Conservation (phyloP, 2,329 filamentous ascomycete genomes). For the Phialophora chinensis region DNA sequence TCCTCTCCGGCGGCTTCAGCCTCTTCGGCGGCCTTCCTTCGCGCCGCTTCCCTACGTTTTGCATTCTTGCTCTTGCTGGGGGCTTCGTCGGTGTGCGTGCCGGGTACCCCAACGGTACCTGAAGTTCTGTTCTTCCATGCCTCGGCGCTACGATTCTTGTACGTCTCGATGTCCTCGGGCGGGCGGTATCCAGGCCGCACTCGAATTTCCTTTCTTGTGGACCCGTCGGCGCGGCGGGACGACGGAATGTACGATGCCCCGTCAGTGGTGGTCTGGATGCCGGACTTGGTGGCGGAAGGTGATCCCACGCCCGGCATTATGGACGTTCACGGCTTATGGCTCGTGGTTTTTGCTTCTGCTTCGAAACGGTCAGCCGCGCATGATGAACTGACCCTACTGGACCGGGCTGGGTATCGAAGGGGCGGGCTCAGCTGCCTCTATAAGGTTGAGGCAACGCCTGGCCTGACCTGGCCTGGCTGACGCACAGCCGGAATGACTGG, state of each 20-base stretch:
- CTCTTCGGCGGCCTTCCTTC: conserved; percentile 62
- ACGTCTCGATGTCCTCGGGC: conserved; percentile 93
- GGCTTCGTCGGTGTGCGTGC: conserved; percentile 65
- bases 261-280: conserved; percentile 78
- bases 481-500: neutral
- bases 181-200: conserved; percentile 92
- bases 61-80: conserved; percentile 80
- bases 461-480: neutral
- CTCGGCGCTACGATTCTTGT: conserved; percentile 90
- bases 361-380: neutral
- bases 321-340: neutral
- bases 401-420: neutral
- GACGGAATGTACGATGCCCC: conserved; percentile 90
- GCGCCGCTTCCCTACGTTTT: conserved; percentile 69
- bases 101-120: conserved; percentile 74
- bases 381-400: neutral
- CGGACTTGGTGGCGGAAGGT: conserved; percentile 52
- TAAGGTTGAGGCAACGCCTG: neutral
- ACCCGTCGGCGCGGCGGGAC: conserved; percentile 84
- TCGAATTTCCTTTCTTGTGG: conserved; percentile 90
- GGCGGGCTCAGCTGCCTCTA: too few species aligned
- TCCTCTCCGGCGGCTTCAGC: conserved; percentile 44
- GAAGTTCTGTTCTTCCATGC: conserved; percentile 72
- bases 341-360: neutral
- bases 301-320: neutral